Evolutionary conservation across 495 filamentous ascomycete genomes (phyloP).

Genomic region (Letharia columbiana): DNA sequence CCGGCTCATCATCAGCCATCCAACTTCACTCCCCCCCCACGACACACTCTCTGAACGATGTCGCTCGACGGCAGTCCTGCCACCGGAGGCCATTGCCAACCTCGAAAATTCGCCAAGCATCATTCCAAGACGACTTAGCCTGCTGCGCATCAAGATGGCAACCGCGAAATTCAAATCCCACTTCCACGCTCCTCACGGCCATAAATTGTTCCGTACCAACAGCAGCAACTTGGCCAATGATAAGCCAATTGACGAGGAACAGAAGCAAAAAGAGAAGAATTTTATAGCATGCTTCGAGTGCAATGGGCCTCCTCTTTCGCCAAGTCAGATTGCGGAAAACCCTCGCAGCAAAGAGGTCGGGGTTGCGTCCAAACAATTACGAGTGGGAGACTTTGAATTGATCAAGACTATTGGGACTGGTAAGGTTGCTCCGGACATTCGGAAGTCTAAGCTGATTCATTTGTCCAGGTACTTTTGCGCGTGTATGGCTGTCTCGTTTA

Average conservation of each 20-base stretch:
- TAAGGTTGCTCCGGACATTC: slow-evolving; percentile 30
- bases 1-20: slow-evolving; percentile 10
- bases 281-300: slow-evolving; percentile 39
- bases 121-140: slow-evolving; percentile 19
- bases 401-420: slow-evolving; percentile 88
- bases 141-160: slow-evolving; percentile 24
- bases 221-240: slow-evolving; percentile 24
- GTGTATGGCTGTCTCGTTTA: slow-evolving; percentile 78
- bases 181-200: slow-evolving; percentile 23
- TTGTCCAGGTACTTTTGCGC: slow-evolving; percentile 78
- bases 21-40: background rate
- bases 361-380: slow-evolving; percentile 45
- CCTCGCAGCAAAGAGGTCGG: slow-evolving; percentile 51
- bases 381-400: slow-evolving; percentile 67
- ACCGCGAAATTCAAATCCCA: slow-evolving; percentile 25
- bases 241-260: slow-evolving; percentile 34
- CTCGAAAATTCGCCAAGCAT: slow-evolving; percentile 23
- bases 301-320: slow-evolving; percentile 43
- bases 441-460: slow-evolving; percentile 18
- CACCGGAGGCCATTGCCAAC: slow-evolving; percentile 20
- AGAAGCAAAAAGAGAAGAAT: slow-evolving; percentile 33
- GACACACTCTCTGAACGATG: slow-evolving; percentile 13
- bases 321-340: slow-evolving; percentile 45
- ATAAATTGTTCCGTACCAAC: slow-evolving; percentile 22
- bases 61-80: slow-evolving; percentile 16